Evolutionary conservation across 2,329 filamentous ascomycete genomes (phyloP).

Genomic region (Trichoderma oligosporum): DNA sequence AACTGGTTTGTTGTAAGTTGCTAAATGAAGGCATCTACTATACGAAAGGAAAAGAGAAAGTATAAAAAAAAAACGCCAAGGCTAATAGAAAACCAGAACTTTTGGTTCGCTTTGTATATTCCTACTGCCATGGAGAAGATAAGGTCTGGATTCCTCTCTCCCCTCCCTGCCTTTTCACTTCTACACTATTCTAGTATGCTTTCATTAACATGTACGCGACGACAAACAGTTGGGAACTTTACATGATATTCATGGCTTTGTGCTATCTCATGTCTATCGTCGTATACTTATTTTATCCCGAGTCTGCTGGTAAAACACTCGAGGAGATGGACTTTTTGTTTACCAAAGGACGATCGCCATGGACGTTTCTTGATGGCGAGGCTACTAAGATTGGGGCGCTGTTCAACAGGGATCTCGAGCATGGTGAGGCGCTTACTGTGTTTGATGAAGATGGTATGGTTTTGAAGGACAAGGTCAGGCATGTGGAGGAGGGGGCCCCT

Average conservation of each 20-base stretch:
- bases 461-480: slow-evolving; percentile 10
- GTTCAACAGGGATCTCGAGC: slow-evolving; percentile 9
- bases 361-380: slow-evolving; percentile 14
- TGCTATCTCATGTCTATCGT: slow-evolving; percentile 20
- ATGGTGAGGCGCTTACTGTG: slow-evolving; percentile 15
- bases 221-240: slow-evolving; percentile 12
- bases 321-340: slow-evolving; percentile 20
- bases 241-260: slow-evolving; percentile 20
- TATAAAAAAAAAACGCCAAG: no score
- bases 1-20: slow-evolving; percentile 19
- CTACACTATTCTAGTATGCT: not conserved
- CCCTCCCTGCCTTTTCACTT: not conserved
- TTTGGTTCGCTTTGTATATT: slow-evolving; percentile 20
- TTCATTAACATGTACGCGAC: not conserved
- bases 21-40: rapidly evolving
- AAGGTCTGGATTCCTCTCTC: slow-evolving; percentile 6
- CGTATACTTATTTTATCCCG: slow-evolving; percentile 20
- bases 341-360: not conserved
- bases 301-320: slow-evolving; percentile 16
- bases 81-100: slow-evolving; percentile 6
- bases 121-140: slow-evolving; percentile 20
- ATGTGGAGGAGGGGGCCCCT: not conserved
- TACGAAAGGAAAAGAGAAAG: no score
- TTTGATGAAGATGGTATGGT: slow-evolving; percentile 13
- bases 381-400: slow-evolving; percentile 15